A percentile compares a stretch with the other conserved stretches of the same genome.
phyloP scores from a whole-genome alignment of 2,329 filamentous ascomycete species.

The Pestalotiopsis sp. region DNA sequence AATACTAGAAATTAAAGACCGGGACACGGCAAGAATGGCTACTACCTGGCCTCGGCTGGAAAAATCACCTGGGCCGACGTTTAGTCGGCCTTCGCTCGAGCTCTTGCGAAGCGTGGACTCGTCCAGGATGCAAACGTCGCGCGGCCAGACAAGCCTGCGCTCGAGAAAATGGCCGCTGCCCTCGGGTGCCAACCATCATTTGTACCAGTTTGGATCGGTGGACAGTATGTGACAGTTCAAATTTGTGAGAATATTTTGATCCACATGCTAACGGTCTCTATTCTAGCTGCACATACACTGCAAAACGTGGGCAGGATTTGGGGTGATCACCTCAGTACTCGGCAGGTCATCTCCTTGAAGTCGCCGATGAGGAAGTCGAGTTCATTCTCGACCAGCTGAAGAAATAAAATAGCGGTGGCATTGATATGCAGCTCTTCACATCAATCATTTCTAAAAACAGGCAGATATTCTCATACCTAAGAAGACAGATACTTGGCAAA shows the following conservation, averaged over 20 bases:
- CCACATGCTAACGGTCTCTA: neutral
- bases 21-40: neutral
- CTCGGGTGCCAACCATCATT: neutral
- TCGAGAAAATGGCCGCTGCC: neutral
- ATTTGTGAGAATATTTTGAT: neutral
- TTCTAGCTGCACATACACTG: neutral
- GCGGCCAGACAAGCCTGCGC: neutral
- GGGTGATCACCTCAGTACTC: neutral
- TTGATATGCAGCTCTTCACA: no score
- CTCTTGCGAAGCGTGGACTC: neutral
- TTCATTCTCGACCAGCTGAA: neutral
- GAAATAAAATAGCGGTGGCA: constrained; percentile 18
- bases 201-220: neutral
- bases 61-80: neutral
- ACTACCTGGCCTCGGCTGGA: neutral
- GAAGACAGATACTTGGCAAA: constrained; percentile 42
- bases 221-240: neutral
- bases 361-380: neutral
- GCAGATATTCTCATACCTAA: neutral
- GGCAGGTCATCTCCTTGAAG: neutral
- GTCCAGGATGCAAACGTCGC: neutral
- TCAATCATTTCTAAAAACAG: no score
- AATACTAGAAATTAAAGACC: neutral
- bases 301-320: neutral
- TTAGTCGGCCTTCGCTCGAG: neutral